Evolutionary conservation across 2,329 filamentous ascomycete species (phyloP), one percentile per base, ranked within the genome.

Genomic region (Pyricularia grisea): DNA sequence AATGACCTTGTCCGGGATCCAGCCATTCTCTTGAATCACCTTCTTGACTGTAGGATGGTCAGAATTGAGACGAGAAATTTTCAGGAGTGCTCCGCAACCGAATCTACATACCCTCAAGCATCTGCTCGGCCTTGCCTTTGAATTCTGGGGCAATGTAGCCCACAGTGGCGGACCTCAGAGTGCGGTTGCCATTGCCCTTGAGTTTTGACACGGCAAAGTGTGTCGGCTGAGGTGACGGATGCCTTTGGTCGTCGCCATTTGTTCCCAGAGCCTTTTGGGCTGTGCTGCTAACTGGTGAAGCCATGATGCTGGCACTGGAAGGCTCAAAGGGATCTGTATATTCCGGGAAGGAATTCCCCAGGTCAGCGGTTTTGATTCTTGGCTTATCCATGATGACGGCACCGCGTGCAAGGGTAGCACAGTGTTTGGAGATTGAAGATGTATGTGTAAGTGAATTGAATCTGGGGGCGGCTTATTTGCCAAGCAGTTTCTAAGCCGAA

Each of bases 111-210:
- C 89, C 89, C 77, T 89, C 83, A 77, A 91, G 87, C 89, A 97
- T 97, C 84, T 99, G 95, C 78, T 93, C 89, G 72, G 89, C 85
- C 83, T 97, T 97, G 78, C 94, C 95, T 78, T 93, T 90, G 77
- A 99, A 99, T 71, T 93, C 93, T 65, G 94, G 93, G 28, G 95
- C 94, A 72, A 97, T 90, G 82, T 99, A 99, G 76, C 95, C 95
- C 55, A 96, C 91, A 33, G 94, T 95, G 73, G 93, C 91, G 73
- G 95, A 95, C 25, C 93, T 92, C 70, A 98, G 83, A 69, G 94
- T 85, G 69, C 91, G 87, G 77, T 92, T 88, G 70, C 87, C 87
- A 79, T 89, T 85, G 77, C 85, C 80, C 76, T 85, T 81, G 74
- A 78, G 71, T 74, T 78, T 81, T 74, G 91, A 90, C 27, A 94